Conservation (phyloP, 2,329 filamentous ascomycete genomes). For the Boeremia lycopersici region DNA sequence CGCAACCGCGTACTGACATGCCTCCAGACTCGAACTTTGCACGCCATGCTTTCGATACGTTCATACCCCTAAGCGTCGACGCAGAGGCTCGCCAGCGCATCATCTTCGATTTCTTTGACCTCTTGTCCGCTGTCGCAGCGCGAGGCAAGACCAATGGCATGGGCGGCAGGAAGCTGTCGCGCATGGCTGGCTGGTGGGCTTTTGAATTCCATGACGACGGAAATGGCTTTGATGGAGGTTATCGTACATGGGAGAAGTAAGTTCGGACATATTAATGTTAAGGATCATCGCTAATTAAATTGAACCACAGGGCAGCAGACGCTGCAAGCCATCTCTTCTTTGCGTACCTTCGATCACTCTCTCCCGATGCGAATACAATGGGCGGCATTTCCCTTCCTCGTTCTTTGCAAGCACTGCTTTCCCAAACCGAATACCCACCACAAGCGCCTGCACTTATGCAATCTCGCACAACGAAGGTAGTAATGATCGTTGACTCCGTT, state of each 20-base stretch:
- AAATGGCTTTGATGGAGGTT: conserved; percentile 93
- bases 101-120: conserved; percentile 95
- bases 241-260: conserved; percentile 83
- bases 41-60: conserved; percentile 91
- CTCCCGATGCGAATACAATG: conserved; percentile 74
- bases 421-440: conserved; percentile 94
- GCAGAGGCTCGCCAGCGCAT: conserved; percentile 84
- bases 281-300: conserved; percentile 36
- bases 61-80: conserved; percentile 92
- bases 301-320: conserved; percentile 75
- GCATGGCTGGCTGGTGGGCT: conserved; percentile 98
- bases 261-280: conserved; percentile 30
- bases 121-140: conserved; percentile 87
- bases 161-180: conserved; percentile 88
- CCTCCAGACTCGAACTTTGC: conserved; percentile 83
- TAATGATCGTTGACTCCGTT: conserved; percentile 95
- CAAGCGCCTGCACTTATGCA: conserved; percentile 77
- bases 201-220: conserved; percentile 89
- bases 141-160: conserved; percentile 93
- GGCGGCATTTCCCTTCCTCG: conserved; percentile 87
- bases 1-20: conserved; percentile 25
- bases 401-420: conserved; percentile 86
- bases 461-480: conserved; percentile 81
- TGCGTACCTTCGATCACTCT: conserved; percentile 88
- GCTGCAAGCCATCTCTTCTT: conserved; percentile 98